Percentiles rank a stretch among this genome's conserved stretches.
Conservation (phyloP, 441 rosid species). For the Syzygium malaccense region DNA sequence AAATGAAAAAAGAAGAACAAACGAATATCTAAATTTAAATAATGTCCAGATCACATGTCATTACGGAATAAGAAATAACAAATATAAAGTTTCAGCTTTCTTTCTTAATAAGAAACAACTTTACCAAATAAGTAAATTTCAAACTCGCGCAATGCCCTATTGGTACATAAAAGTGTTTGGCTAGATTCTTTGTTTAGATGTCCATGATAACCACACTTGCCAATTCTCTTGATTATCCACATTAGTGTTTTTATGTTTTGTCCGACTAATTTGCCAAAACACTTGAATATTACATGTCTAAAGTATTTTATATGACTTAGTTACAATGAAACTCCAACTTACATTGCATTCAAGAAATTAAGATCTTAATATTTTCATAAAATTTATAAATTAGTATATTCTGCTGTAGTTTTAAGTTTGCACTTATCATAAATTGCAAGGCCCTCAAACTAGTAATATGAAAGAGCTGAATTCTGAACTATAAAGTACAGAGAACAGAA, state of each 20-base stretch:
- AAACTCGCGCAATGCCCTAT: background rate
- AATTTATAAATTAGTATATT: background rate
- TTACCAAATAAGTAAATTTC: background rate
- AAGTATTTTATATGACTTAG: background rate
- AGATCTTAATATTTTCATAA: background rate
- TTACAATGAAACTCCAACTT: background rate
- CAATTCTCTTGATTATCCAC: background rate
- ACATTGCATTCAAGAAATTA: background rate
- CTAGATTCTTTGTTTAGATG: background rate
- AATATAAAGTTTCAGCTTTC: background rate
- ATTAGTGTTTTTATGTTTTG: background rate
- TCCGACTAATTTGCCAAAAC: background rate
- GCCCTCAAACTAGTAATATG: background rate
- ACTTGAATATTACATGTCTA: background rate
- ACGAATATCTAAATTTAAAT: background rate
- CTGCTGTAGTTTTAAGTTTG: background rate
- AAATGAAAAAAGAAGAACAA: background rate
- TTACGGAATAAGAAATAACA: background rate
- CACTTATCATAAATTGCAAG: background rate
- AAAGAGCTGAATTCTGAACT: background rate
- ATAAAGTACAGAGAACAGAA: background rate
- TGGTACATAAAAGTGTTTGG: background rate
- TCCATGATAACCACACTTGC: background rate
- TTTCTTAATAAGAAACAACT: background rate
- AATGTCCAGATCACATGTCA: background rate